A percentile compares a stretch with the other conserved stretches of the same genome.
Conservation (phyloP, 2,329 filamentous ascomycete genomes). For the Parascedosporium putredinis region DNA sequence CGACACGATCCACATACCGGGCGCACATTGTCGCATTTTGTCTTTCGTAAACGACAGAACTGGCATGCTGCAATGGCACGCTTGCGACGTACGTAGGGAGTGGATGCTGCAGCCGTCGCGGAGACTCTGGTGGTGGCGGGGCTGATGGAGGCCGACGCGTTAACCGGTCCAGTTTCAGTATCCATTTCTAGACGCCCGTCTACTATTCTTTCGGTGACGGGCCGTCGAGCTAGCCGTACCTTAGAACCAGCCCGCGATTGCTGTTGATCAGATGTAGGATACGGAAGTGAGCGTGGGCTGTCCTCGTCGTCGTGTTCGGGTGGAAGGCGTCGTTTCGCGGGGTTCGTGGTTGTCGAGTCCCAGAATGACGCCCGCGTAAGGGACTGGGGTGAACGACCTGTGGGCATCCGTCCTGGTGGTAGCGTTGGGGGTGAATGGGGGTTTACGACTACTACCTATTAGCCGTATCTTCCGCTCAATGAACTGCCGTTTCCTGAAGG, state of each 20-base stretch:
- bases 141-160: neutral
- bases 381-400: neutral
- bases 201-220: neutral
- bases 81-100: conserved; percentile 13
- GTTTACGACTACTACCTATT: neutral
- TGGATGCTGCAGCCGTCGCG: neutral
- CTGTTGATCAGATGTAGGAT: neutral
- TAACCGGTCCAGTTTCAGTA: neutral
- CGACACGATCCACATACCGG: conserved; percentile 20
- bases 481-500: neutral
- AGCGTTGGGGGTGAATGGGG: neutral
- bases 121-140: neutral
- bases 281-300: neutral
- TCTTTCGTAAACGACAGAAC: conserved; percentile 19
- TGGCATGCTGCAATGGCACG: conserved; percentile 21
- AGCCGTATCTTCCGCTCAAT: neutral
- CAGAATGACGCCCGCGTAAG: neutral
- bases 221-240: neutral
- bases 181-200: neutral
- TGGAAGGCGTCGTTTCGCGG: conserved; percentile 2
- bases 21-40: conserved; percentile 22
- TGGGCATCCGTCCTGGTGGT: neutral
- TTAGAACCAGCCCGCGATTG: neutral
- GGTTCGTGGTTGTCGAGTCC: neutral
- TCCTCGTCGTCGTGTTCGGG: neutral